Percentiles rank a stretch among this genome's conserved stretches.
These are phyloP conservation scores for Plasmopara muralis DNA, from an alignment of 352 stramenopile genomes.

Conservation along the genomic window DNA sequence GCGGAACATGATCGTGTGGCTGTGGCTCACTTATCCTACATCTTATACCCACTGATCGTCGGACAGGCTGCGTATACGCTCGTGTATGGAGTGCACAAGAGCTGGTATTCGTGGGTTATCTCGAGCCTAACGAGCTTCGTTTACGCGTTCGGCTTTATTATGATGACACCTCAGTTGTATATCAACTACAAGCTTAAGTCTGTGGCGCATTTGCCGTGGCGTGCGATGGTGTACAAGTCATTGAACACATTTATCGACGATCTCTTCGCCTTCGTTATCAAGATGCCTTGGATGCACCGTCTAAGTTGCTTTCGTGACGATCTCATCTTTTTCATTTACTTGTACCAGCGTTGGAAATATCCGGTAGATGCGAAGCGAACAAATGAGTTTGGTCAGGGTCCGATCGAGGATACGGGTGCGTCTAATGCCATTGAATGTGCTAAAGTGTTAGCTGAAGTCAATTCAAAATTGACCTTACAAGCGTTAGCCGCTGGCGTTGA, in stretches of 20 bases:
- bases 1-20: constrained; percentile 80
- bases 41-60: constrained; percentile 86
- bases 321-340: constrained; percentile 99
- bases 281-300: constrained; percentile 95
- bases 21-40: constrained; percentile 76
- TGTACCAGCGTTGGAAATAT: constrained; percentile 98
- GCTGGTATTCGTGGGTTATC: constrained; percentile 98
- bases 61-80: constrained; percentile 94
- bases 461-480: constrained; percentile 4
- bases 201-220: constrained; percentile 94
- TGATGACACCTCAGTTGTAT: constrained; percentile 98
- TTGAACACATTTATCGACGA: constrained; percentile 94
- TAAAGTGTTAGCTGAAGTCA: background rate
- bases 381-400: constrained; percentile 92
- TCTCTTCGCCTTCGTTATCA: constrained; percentile 88
- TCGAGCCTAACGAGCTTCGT: constrained; percentile 96
- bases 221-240: constrained; percentile 97
- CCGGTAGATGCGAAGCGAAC: constrained; percentile 86
- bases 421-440: constrained; percentile 26
- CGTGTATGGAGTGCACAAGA: constrained; percentile 89
- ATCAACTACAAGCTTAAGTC: constrained; percentile 99
- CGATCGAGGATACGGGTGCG: constrained; percentile 38
- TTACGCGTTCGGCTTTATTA: constrained; percentile 99
- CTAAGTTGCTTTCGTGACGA: constrained; percentile 98
- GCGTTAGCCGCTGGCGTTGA: constrained; percentile 18